Base-by-base conservation (phyloP, 805 yeast genomes). In the Schwanniomyces pseudopolymorphus region DNA sequence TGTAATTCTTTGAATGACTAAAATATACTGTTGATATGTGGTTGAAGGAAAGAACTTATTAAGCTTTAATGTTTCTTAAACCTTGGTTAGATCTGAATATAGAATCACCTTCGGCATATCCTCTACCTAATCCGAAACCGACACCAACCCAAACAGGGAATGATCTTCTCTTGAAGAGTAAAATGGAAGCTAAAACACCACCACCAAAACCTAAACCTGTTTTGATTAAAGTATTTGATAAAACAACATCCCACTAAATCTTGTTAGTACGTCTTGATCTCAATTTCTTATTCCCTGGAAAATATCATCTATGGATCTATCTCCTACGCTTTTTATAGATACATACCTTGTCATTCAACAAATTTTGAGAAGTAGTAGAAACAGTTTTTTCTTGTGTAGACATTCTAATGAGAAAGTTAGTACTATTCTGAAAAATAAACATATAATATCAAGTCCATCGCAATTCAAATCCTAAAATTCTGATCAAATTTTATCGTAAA, bases 91-190 rank as follows among this genome's bases (percentile, higher is more conserved):
- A 80, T 74, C 97, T 85, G 80, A 94, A 92, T 47, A 91, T 87
- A 50, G 97, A 95, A 64, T 94, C 98, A 51, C 98, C 99, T 75
- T 94, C 99, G 50, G 98, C 84, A 71, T 90, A 94, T 45, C 97
- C 97, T 76, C 97, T 86, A 55, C 99, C 99, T 52, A 91, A 79
- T 56, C 99, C 99, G 61, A 94, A 92, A 33, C 99, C 99, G 54
- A 90, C 73, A 55, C 99, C 99, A 51, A 92, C 71, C 96, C 97
- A 91, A 37, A 92, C 98, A 45, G 99, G 99, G 83, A 90, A 94
- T 8, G 96, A 79, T 71, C 98, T 84, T 78, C 98, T 88, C 69
- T 80, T 89, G 78, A 94, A 94, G 47, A 94, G 72, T 49, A 94
- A 70, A 38, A 91, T 95, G 7, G 97, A 89, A 39, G 95, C 87